Conservation (phyloP, 768 basidiomycete species). For the Botryobasidium botryosum region DNA sequence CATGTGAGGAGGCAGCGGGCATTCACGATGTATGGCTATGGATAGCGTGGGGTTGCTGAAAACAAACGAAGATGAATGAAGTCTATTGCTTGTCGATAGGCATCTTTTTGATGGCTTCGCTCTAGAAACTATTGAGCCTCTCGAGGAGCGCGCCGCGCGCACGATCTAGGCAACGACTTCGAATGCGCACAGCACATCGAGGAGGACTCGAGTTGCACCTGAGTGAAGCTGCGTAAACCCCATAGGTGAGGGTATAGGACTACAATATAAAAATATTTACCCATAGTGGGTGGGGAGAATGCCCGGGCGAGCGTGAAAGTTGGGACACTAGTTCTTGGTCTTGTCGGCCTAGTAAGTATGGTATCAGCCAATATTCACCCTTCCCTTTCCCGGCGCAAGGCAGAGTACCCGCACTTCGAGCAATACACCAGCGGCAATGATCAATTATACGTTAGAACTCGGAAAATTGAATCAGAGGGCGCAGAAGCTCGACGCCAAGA, state of each 20-base stretch:
- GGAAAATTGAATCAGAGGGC: too few species aligned
- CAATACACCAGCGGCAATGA: slow-evolving; percentile 77
- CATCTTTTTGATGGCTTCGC: slow-evolving; percentile 58
- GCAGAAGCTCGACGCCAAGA: too few species aligned
- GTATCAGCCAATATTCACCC: too few species aligned
- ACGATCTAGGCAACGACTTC: slow-evolving; percentile 78
- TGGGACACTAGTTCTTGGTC: slow-evolving; percentile 91
- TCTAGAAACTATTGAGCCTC: slow-evolving; percentile 84
- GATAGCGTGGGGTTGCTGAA: neutral
- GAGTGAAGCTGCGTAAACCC: slow-evolving; percentile 34
- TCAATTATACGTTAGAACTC: too few species aligned
- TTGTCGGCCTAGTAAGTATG: too few species aligned
- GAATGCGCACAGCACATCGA: slow-evolving; percentile 87
- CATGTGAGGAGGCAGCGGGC: too few species aligned
- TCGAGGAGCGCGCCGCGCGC: slow-evolving; percentile 83
- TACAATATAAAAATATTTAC: slow-evolving; percentile 9
- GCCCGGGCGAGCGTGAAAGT: slow-evolving; percentile 95
- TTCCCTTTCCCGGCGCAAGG: too few species aligned
- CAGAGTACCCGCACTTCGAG: slow-evolving; percentile 66
- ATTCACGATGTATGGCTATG: too few species aligned
- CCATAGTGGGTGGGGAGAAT: slow-evolving; percentile 71
- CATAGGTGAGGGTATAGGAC: neutral
- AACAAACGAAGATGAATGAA: neutral
- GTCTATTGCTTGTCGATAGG: slow-evolving; percentile 38
- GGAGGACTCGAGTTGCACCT: slow-evolving; percentile 96